These are phyloP conservation scores for Helichrysum umbraculigerum DNA, from an alignment of 129 eudicot species.

Conservation along the genomic window DNA sequence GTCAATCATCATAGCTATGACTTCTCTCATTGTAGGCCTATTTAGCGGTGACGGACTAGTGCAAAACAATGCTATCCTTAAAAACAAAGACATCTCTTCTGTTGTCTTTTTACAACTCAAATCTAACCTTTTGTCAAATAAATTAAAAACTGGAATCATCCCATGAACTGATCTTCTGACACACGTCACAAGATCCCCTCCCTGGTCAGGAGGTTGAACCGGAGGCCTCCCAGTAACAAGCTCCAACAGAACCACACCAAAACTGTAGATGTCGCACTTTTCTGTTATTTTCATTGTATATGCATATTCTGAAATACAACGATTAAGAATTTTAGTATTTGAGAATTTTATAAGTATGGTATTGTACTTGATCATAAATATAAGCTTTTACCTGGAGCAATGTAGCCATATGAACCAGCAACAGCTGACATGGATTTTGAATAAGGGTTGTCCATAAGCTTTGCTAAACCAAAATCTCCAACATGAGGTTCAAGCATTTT, in stretches of 20 bases:
- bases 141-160: conserved; percentile 32
- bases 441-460: conserved; percentile 67
- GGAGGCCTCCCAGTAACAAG: conserved; percentile 81
- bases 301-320: conserved; percentile 71
- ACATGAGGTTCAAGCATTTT: conserved; percentile 76
- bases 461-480: conserved; percentile 97
- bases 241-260: conserved; percentile 86
- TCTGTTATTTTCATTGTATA: conserved; percentile 96
- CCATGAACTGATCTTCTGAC: conserved; percentile 57
- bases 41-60: conserved; percentile 71
- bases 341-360: not conserved
- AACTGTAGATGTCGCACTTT: conserved; percentile 88
- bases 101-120: conserved; percentile 52
- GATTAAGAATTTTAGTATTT: not conserved
- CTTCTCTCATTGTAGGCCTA: conserved; percentile 91
- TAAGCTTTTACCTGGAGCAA: conserved; percentile 77
- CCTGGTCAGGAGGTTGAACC: conserved; percentile 83
- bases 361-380: not conserved
- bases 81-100: conserved; percentile 67
- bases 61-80: conserved; percentile 84
- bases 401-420: conserved; percentile 97
- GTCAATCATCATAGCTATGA: conserved; percentile 77
- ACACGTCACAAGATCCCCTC: conserved; percentile 86
- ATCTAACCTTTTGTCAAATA: conserved; percentile 68
- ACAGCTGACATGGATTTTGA: conserved; percentile 91